Evolutionary conservation across 208 protist genomes (phyloP), one percentile per base, ranked within the genome.

Genomic region (Phytomonas serpens): DNA sequence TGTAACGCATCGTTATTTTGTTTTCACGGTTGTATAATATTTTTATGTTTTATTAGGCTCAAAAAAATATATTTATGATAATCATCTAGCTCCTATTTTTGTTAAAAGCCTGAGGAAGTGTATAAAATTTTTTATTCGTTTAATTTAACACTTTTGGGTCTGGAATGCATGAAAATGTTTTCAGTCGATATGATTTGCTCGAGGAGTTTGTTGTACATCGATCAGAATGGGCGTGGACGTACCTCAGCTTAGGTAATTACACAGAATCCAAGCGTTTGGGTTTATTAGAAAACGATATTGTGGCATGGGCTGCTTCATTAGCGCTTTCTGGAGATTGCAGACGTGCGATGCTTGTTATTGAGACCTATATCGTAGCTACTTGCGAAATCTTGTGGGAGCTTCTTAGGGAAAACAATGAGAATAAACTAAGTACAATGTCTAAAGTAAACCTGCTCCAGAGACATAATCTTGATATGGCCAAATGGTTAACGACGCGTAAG

Each of bases 291-390:
- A 86, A 85, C 36, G 89, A 92, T 72, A 68, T 89, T 23, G 19
- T 91, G 4, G 78, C 79, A 36, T 87, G 68, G 74, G 86, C 83
- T 4, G 85, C 82, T 4, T 69, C 81, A 9, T 75, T 89, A 32
- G 77, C 79, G 13, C 68, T 92, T 38, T 77, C 73, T 34, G 85
- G 85, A 11, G 75, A 89, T 16, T 72, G 78, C 4, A 11, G 32
- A 11, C 67, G 65, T 32, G 84, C 83, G 1, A 51, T 94, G 47
- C 69, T 78, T 36, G 72, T 82, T 29, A 52, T 94, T 2, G 86
- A 94, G 64, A 76, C 79, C 19, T 88, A 86, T 73, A 80, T 94
- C 40, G 82, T 94, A 13, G 78, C 86, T 7, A 77, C 80, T 0
- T 85, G 81, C 57, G 77, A 85, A 1, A 73, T 91, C 0, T 29